Conservation (phyloP, 78 protist species). For the Creolimax fragrantissima region DNA sequence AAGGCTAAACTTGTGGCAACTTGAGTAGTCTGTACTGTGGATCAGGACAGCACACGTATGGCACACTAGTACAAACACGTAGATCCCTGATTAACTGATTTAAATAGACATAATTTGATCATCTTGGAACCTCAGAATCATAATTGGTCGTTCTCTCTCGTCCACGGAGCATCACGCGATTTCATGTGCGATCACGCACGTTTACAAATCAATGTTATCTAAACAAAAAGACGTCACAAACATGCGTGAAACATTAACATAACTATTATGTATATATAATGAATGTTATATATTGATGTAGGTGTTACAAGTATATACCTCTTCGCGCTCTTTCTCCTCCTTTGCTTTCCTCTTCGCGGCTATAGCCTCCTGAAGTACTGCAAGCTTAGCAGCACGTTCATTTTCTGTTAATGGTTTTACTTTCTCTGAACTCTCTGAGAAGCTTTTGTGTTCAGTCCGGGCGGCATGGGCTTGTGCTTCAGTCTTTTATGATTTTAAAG, state of each 20-base stretch:
- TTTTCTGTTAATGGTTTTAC: slow-evolving; percentile 15
- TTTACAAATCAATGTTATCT: too few species aligned
- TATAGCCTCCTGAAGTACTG: not conserved
- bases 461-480: slow-evolving; percentile 13
- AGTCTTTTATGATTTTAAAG: too few species aligned
- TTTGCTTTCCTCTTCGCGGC: not conserved
- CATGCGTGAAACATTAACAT: too few species aligned
- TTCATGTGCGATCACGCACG: too few species aligned
- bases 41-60: not conserved
- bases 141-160: too few species aligned
- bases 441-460: not conserved
- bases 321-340: not conserved
- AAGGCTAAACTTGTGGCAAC: not conserved
- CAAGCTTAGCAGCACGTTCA: not conserved
- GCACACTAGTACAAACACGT: not conserved
- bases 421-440: slow-evolving; percentile 17
- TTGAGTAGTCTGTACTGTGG: not conserved
- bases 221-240: too few species aligned
- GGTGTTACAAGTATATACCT: not conserved
- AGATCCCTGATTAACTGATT: too few species aligned
- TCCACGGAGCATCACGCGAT: too few species aligned
- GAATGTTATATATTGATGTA: too few species aligned
- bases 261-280: too few species aligned
- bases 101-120: too few species aligned
- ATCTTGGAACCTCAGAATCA: too few species aligned